Conservation (phyloP, 345 rosid genomes). For the Syzygium grande region DNA sequence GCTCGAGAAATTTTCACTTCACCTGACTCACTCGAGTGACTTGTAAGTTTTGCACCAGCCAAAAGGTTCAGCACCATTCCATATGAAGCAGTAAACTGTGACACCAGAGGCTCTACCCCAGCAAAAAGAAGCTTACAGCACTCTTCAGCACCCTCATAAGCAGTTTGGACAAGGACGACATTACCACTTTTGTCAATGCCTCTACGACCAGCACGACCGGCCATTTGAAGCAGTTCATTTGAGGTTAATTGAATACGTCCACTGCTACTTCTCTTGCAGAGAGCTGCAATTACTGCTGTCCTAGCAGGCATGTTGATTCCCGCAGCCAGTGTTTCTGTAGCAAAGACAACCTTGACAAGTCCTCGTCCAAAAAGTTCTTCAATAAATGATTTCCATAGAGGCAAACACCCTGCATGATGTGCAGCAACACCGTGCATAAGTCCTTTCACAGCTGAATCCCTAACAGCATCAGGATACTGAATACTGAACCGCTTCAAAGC, state of each 20-base stretch:
- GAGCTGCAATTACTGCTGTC: slow-evolving; percentile 83
- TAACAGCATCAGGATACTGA: slow-evolving; percentile 89
- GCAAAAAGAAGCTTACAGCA: slow-evolving; percentile 80
- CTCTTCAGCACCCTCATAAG: slow-evolving; percentile 92
- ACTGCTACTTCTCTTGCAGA: slow-evolving; percentile 58
- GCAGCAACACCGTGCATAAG: slow-evolving; percentile 81
- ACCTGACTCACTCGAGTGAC: slow-evolving; percentile 39
- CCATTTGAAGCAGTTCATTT: slow-evolving; percentile 91
- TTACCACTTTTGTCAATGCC: slow-evolving; percentile 87
- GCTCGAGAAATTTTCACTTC: slow-evolving; percentile 42
- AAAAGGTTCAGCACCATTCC: slow-evolving; percentile 97
- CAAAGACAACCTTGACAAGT: slow-evolving; percentile 86
- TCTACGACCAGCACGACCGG: slow-evolving; percentile 98
- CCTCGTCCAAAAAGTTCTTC: slow-evolving; percentile 93
- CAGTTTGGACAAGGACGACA: slow-evolving; percentile 71
- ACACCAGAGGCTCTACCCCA: slow-evolving; percentile 85
- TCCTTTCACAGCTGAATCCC: slow-evolving; percentile 83
- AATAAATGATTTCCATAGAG: slow-evolving; percentile 87
- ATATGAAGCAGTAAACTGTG: slow-evolving; percentile 96
- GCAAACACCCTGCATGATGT: slow-evolving; percentile 98
- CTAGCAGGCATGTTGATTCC: slow-evolving; percentile 99
- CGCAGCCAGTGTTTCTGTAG: slow-evolving; percentile 96
- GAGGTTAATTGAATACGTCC: slow-evolving; percentile 74
- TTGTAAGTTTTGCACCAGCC: slow-evolving; percentile 68
- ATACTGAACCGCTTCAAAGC: slow-evolving; percentile 71